These are phyloP conservation scores for Axilococcus clingmanii DNA, from an alignment of 139 green algal species.

Conservation along the genomic window DNA sequence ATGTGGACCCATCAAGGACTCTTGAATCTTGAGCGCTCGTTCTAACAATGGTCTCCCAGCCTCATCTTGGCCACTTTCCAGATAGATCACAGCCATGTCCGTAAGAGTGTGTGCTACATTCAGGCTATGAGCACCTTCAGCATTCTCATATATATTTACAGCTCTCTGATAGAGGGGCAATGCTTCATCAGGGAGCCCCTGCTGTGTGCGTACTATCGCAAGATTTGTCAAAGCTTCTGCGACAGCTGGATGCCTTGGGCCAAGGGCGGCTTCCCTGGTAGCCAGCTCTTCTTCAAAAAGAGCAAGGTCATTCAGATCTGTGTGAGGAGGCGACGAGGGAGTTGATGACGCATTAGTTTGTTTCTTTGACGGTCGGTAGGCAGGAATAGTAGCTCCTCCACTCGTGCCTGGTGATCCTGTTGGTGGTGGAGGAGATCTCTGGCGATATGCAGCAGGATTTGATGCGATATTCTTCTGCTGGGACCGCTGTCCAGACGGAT, in stretches of 20 bases:
- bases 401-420: too few species aligned
- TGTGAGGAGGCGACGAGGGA: too few species aligned
- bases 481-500: background rate
- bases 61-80: slow-evolving; percentile 72
- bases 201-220: slow-evolving; percentile 69
- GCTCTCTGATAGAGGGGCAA: slow-evolving; percentile 79
- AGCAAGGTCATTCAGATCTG: slow-evolving; percentile 36
- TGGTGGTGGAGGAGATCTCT: too few species aligned
- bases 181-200: slow-evolving; percentile 31
- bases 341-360: background rate
- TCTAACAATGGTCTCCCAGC: slow-evolving; percentile 70
- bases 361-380: background rate
- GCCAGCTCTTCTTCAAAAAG: slow-evolving; percentile 49
- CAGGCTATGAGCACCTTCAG: slow-evolving; percentile 50
- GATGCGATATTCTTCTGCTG: too few species aligned
- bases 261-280: slow-evolving; percentile 37
- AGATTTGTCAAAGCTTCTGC: slow-evolving; percentile 69
- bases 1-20: slow-evolving; percentile 62
- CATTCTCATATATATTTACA: slow-evolving; percentile 65
- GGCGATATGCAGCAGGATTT: background rate
- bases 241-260: slow-evolving; percentile 49
- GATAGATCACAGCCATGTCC: slow-evolving; percentile 81
- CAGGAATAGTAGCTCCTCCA: background rate
- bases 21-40: slow-evolving; percentile 71
- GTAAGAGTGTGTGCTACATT: slow-evolving; percentile 87